A percentile compares a stretch with the other conserved stretches of the same genome.
These are phyloP conservation scores for Bruguiera gymnorhiza DNA, from an alignment of 345 rosid genomes.

Conservation along the genomic window DNA sequence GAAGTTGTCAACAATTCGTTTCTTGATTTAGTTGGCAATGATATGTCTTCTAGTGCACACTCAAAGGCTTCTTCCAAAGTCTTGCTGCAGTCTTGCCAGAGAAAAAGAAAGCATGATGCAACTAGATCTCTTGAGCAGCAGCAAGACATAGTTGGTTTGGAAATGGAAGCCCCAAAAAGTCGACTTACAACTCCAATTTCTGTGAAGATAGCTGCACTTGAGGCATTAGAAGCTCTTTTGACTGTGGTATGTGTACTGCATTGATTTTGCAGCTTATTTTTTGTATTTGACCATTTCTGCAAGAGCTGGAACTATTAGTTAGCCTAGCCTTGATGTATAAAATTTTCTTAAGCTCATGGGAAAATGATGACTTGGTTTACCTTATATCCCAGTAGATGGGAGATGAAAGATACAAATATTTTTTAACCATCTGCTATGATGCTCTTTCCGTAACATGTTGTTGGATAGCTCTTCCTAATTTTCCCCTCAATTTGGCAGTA, in stretches of 20 bases:
- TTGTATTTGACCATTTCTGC: background rate
- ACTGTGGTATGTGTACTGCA: constrained; percentile 53
- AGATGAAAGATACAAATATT: no score
- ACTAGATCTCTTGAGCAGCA: constrained; percentile 36
- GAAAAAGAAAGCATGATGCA: constrained; percentile 61
- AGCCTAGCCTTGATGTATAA: no score
- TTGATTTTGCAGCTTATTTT: background rate
- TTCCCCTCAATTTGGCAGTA: no score
- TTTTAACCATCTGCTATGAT: no score
- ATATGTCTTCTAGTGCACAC: constrained; percentile 29
- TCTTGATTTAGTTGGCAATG: constrained; percentile 45
- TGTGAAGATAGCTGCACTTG: constrained; percentile 74
- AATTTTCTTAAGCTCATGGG: no score
- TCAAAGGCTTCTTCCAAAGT: constrained; percentile 26
- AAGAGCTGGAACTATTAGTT: no score
- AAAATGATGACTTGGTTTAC: no score
- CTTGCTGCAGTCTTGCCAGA: constrained; percentile 31
- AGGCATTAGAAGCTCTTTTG: constrained; percentile 68
- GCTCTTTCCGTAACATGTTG: no score
- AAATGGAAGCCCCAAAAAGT: constrained; percentile 36
- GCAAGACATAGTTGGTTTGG: constrained; percentile 34
- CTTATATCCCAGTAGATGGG: no score
- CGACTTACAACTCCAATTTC: constrained; percentile 32
- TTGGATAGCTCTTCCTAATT: no score
- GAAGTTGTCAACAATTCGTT: constrained; percentile 52